Conservation (phyloP, 441 rosid genomes). For the Rhodomyrtus psidioides region DNA sequence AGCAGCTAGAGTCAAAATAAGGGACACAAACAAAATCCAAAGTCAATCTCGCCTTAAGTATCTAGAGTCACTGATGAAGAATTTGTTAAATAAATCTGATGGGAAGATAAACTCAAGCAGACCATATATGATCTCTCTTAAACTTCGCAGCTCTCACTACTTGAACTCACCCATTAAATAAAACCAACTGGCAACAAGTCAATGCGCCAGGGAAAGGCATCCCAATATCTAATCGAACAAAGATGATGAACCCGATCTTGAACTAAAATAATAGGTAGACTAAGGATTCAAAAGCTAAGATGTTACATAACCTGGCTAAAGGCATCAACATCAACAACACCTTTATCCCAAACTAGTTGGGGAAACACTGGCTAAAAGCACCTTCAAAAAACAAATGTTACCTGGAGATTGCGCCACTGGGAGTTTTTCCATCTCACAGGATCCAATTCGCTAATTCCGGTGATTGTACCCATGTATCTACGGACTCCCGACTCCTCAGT, state of each 20-base stretch:
- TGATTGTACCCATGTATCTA: slow-evolving; percentile 95
- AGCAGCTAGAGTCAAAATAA: background rate
- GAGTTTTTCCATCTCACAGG: slow-evolving; percentile 85
- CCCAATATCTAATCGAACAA: background rate
- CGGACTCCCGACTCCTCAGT: slow-evolving; percentile 94
- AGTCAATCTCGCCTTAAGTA: background rate
- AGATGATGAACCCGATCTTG: background rate
- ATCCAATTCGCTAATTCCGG: slow-evolving; percentile 82
- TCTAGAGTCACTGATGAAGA: background rate
- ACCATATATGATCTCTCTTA: background rate
- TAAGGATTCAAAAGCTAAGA: background rate
- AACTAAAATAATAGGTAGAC: background rate
- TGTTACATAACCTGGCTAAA: background rate
- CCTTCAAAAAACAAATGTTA: background rate
- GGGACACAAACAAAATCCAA: background rate
- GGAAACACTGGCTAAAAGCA: too few relatives aligned
- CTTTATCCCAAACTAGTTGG: too few relatives aligned
- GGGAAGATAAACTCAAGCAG: background rate
- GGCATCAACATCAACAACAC: too few relatives aligned
- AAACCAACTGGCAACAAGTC: background rate
- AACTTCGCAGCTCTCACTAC: background rate
- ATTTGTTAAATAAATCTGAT: background rate
- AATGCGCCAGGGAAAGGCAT: background rate
- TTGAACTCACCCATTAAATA: background rate
- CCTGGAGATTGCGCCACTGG: slow-evolving; percentile 99